These are phyloP conservation scores for Amylocystis lapponica DNA, from an alignment of 768 basidiomycete species.

Conservation along the genomic window DNA sequence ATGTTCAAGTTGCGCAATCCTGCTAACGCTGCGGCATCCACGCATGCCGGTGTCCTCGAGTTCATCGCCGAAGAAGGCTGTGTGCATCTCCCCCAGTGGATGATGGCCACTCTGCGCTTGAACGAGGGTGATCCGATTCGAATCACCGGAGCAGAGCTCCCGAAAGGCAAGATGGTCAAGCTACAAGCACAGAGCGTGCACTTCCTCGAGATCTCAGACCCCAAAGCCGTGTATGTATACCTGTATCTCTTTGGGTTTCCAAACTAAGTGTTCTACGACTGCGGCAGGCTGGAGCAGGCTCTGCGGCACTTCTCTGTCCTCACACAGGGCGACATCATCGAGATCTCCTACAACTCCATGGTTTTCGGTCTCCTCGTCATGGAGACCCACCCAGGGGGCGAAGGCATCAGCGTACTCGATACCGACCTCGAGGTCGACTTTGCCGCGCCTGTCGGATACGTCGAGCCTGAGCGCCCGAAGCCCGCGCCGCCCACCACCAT, in stretches of 20 bases:
- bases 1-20: constrained; percentile 96
- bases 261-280: too few species aligned
- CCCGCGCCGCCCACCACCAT: constrained; percentile 82
- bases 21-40: constrained; percentile 72
- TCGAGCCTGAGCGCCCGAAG: constrained; percentile 87
- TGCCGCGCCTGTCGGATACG: constrained; percentile 87
- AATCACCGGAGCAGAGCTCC: constrained; percentile 80
- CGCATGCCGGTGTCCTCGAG: constrained; percentile 96
- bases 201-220: constrained; percentile 96
- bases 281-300: constrained; percentile 84
- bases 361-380: constrained; percentile 94
- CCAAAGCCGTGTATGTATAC: constrained; percentile 99
- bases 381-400: constrained; percentile 83
- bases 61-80: constrained; percentile 97
- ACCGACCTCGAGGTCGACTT: constrained; percentile 99
- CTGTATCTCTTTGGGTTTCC: background rate
- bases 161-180: constrained; percentile 94
- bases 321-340: constrained; percentile 95
- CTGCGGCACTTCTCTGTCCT: constrained; percentile 89
- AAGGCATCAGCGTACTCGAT: constrained; percentile 86
- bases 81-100: constrained; percentile 96
- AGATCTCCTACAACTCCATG: constrained; percentile 95
- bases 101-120: constrained; percentile 95
- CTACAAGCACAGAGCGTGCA: constrained; percentile 92
- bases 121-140: constrained; percentile 95